Base-by-base conservation (phyloP, 2,329 filamentous ascomycete genomes). In the Arachnomyces sp. region DNA sequence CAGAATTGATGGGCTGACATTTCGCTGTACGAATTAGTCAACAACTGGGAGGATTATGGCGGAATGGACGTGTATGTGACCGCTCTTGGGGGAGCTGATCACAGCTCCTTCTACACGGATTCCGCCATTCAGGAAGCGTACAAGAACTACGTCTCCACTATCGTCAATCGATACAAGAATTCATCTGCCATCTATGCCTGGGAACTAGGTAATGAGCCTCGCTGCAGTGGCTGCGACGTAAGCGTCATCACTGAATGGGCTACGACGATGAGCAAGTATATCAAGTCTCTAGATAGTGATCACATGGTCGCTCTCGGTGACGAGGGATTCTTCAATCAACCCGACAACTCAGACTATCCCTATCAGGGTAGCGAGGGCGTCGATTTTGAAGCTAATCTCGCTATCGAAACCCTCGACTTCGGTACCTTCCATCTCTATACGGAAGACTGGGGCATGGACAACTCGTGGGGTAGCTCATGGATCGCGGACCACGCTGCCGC, bases 31-130 rank as follows among this genome's bases (percentile, higher is more conserved):
- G n/a, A n/a, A 49, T 77, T 82, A 32, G 76, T 83, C 40, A 84
- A 84, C 62, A 77, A 84, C 61, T 85, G 80, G 79, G 67, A 66
- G 34, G 81, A 84, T 52, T 83, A 81, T 32, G 79, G 79, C 18
- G 78, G 79, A 35, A 80, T 82, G 61, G 65, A 67, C 8, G 73
- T 74, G 2, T 82, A 81, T 50, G 69, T 71, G 32, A 63, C 57
- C 8, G 73, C 71, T 2, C 80, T 75, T 41, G 76, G 74, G 29
- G 72, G 71, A 15, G 61, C 56, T 36, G 56, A 56, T 40, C 66
- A 74, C 43, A 65, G 65, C 12, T 62, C 63, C 5, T 84, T 77
- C 70, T 84, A 79, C 60, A 75, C 71, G 14, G 71, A 74, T 49
- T 50, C 63, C 0, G 59, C 60, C 0, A 70, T 71, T 5, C 75